These are phyloP conservation scores for Collybia mongolica DNA, from an alignment of 768 basidiomycete species.

Conservation along the genomic window DNA sequence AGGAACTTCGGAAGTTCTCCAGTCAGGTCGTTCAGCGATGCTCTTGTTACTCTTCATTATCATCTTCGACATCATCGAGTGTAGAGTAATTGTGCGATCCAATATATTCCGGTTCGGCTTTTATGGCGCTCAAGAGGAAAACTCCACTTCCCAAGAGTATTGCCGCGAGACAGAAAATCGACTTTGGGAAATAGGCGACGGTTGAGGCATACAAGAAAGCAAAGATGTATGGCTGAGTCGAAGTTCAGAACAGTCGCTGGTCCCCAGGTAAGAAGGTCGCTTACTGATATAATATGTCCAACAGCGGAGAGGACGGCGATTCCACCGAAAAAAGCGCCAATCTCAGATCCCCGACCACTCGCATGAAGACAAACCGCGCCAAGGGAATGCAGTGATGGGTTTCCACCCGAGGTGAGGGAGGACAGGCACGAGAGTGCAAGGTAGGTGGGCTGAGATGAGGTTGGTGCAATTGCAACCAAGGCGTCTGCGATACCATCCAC, in stretches of 20 bases:
- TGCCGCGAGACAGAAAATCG: conserved; percentile 64
- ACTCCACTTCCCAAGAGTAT: conserved; percentile 53
- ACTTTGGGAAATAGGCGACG: conserved; percentile 63
- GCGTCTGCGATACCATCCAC: conserved; percentile 65
- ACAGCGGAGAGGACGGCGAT: conserved; percentile 66
- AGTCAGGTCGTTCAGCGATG: too few species aligned
- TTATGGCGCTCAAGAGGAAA: conserved; percentile 40
- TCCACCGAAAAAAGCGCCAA: conserved; percentile 70
- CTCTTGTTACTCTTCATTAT: neutral
- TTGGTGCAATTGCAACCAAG: conserved; percentile 53
- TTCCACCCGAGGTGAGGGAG: conserved; percentile 65
- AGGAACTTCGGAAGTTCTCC: too few species aligned
- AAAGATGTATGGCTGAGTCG: conserved; percentile 61
- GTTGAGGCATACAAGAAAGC: conserved; percentile 64
- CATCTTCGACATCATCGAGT: conserved; percentile 4
- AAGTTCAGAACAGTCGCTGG: neutral
- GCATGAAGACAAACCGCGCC: conserved; percentile 66
- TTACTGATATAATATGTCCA: conserved; percentile 59
- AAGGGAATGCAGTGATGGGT: conserved; percentile 70
- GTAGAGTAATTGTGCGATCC: conserved; percentile 6
- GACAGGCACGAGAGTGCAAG: conserved; percentile 59
- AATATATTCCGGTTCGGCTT: conserved; percentile 12
- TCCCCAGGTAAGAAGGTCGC: conserved; percentile 12
- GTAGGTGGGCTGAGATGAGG: conserved; percentile 53
- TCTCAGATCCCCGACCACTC: conserved; percentile 40